Evolutionary conservation across 2,329 filamentous ascomycete species (phyloP).

Genomic region (Cadophora malorum): DNA sequence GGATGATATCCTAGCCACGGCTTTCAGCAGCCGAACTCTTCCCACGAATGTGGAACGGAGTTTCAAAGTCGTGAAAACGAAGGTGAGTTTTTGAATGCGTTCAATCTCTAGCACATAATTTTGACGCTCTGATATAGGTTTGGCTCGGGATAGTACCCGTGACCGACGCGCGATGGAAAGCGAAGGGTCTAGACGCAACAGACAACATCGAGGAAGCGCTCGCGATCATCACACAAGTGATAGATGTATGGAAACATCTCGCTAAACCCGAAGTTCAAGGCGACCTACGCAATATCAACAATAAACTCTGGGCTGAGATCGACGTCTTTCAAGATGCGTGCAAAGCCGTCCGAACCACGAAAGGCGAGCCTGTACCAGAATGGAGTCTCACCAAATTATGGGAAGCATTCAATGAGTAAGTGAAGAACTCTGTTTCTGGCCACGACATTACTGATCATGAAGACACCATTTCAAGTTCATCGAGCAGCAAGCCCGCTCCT

Average conservation of each 20-base stretch:
- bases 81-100: slow-evolving; percentile 18
- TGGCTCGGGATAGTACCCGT: slow-evolving; percentile 37
- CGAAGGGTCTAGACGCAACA: slow-evolving; percentile 34
- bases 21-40: slow-evolving; percentile 8
- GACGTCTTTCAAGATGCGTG: slow-evolving; percentile 38
- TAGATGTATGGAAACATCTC: slow-evolving; percentile 37
- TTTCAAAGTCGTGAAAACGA: slow-evolving; percentile 33
- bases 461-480: slow-evolving; percentile 33
- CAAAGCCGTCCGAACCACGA: slow-evolving; percentile 23
- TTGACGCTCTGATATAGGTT: slow-evolving; percentile 29
- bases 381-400: slow-evolving; percentile 35
- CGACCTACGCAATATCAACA: slow-evolving; percentile 30
- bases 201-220: slow-evolving; percentile 40
- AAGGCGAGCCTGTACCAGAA: slow-evolving; percentile 26
- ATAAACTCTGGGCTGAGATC: slow-evolving; percentile 35
- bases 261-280: slow-evolving; percentile 35
- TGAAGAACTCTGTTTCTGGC: neutral
- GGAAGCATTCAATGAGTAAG: slow-evolving; percentile 35
- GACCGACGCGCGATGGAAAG: slow-evolving; percentile 34
- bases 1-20: slow-evolving; percentile 25
- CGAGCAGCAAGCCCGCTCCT: slow-evolving; percentile 32
- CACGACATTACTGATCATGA: neutral
- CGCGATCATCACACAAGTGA: slow-evolving; percentile 32
- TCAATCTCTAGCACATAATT: too few relatives aligned
- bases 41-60: slow-evolving; percentile 28